Evolutionary conservation across 2,329 filamentous ascomycete species (phyloP), one percentile per base, ranked within the genome.

Genomic region (Neoarthrinium moseri): DNA sequence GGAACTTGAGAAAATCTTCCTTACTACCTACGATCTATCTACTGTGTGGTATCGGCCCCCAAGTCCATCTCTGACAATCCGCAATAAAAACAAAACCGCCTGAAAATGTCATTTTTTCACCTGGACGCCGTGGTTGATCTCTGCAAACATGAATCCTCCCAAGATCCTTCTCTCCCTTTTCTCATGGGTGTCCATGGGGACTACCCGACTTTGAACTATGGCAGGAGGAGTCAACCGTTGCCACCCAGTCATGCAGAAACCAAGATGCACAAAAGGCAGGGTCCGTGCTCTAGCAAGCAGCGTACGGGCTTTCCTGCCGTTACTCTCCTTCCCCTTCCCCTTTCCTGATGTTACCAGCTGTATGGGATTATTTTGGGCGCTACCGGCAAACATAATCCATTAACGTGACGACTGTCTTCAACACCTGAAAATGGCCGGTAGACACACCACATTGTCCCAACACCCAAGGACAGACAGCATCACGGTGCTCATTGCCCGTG

Each of bases 1-100:
- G n/a, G n/a, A n/a, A n/a, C n/a, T n/a, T n/a, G n/a, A n/a, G n/a
- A n/a, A n/a, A n/a, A n/a, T n/a, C n/a, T 40, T 40, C 30, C 18
- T 12, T 23, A 18, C 37, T 40, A 40, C 37, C 37, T 40, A 27
- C 20, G 23, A 40, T 40, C 37, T 40, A 40, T 26, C 37, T 26
- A 17, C 11, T 17, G 23, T 40, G 18, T 40, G 13, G 6, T 17
- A 12, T 27, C 23, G n/a, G 24, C 27, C 27, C 37, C 23, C 37
- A 23, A 27, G n/a, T n/a, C n/a, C n/a, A n/a, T n/a, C n/a, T n/a
- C n/a, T 40, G 21, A 23, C n/a, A 17, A 17, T 29, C 22, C 27
- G 27, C 12, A 40, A 40, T 12, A 27, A 40, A 29, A 15, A 20
- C 33, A 40, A 40, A n/a, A 18, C 27, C 27, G 37, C 37, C 17